A percentile compares a stretch with the other conserved stretches of the same genome.
These are phyloP conservation scores for Poteriospumella lacustris DNA, from an alignment of 108 stramenopile genomes.

Conservation along the genomic window DNA sequence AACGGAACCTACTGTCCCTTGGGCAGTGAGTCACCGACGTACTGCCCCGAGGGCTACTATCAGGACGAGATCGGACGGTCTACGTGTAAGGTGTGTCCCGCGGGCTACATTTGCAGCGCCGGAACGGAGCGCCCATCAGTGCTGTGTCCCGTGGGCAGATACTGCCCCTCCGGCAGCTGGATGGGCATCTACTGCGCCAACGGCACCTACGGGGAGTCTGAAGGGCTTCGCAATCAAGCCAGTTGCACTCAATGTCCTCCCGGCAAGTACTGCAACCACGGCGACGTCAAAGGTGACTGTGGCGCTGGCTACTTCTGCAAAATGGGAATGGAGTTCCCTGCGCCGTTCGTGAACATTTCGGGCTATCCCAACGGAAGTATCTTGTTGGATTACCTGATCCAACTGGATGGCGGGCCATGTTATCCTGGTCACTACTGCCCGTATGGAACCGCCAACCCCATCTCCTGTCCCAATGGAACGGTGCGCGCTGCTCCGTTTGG, in stretches of 20 bases:
- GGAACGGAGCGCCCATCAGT: not conserved
- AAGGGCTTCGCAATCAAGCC: constrained; percentile 46
- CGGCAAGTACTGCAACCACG: constrained; percentile 16
- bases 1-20: constrained; percentile 33
- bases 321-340: not conserved
- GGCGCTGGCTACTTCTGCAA: constrained; percentile 19
- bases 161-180: constrained; percentile 30
- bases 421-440: constrained; percentile 56
- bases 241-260: constrained; percentile 44
- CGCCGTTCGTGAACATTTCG: not conserved
- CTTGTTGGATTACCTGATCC: constrained; percentile 30
- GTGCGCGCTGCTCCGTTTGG: constrained; percentile 31
- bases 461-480: constrained; percentile 49
- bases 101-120: constrained; percentile 43
- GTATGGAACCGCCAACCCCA: constrained; percentile 37
- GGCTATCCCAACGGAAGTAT: not conserved
- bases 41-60: constrained; percentile 34
- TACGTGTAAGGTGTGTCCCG: constrained; percentile 36
- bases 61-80: not conserved
- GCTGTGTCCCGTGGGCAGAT: constrained; percentile 30
- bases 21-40: not conserved
- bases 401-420: constrained; percentile 42
- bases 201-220: constrained; percentile 31
- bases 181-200: constrained; percentile 14
- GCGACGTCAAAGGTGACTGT: not conserved